A percentile compares a stretch with the other conserved stretches of the same genome.
Conservation (phyloP, 2,329 filamentous ascomycete species). For the Mycocentrospora acerina region DNA sequence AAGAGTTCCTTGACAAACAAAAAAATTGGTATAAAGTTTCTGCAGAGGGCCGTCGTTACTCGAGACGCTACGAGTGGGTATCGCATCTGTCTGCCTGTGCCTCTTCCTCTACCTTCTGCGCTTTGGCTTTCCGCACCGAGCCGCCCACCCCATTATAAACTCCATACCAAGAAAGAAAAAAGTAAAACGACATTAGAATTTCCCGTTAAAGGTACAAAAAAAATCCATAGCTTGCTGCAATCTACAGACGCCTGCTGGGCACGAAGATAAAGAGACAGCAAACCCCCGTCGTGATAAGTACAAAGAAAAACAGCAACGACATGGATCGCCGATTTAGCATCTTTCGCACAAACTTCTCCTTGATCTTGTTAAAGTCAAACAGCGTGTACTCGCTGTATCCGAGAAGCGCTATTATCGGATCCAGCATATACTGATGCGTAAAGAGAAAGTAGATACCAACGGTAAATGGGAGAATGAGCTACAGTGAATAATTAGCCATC, state of each 20-base stretch:
- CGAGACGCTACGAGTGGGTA: slow-evolving; percentile 14
- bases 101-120: slow-evolving; percentile 6
- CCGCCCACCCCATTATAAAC: neutral
- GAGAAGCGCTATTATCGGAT: slow-evolving; percentile 84
- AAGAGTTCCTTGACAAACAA: slow-evolving; percentile 9
- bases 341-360: slow-evolving; percentile 86
- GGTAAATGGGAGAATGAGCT: slow-evolving; percentile 87
- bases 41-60: slow-evolving; percentile 8
- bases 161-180: slow-evolving; percentile 16
- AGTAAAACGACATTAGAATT: slow-evolving; percentile 16
- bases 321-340: slow-evolving; percentile 80
- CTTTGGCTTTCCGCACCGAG: neutral
- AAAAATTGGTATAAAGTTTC: slow-evolving; percentile 8
- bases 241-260: slow-evolving; percentile 75
- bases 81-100: slow-evolving; percentile 10
- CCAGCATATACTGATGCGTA: slow-evolving; percentile 94
- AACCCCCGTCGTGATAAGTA: slow-evolving; percentile 76
- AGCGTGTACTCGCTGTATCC: slow-evolving; percentile 96
- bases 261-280: slow-evolving; percentile 93
- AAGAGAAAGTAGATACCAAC: slow-evolving; percentile 72
- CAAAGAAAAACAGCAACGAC: slow-evolving; percentile 75
- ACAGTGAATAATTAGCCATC: slow-evolving; percentile 29
- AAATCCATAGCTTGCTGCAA: neutral
- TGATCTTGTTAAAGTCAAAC: slow-evolving; percentile 83
- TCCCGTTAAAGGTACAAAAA: slow-evolving; percentile 5